Percentiles rank a stretch among this genome's conserved stretches.
These are phyloP conservation scores for Grammothele lineata DNA, from an alignment of 768 basidiomycete species.

Conservation along the genomic window DNA sequence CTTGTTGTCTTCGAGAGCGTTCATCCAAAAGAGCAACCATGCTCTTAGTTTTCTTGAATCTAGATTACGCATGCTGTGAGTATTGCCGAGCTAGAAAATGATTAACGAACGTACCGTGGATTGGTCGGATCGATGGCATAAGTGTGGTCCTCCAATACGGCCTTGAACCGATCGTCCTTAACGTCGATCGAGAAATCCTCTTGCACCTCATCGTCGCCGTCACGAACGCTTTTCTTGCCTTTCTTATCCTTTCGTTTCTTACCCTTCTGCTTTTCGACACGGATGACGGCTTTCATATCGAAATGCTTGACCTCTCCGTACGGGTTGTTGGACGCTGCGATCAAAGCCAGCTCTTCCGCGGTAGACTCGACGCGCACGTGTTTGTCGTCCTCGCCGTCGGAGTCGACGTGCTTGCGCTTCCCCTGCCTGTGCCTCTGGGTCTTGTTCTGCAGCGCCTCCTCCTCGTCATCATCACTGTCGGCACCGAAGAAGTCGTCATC, in stretches of 20 bases:
- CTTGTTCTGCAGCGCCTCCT: too few relatives aligned
- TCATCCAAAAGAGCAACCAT: constrained; percentile 87
- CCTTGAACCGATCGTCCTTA: constrained; percentile 83
- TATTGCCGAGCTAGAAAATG: too few relatives aligned
- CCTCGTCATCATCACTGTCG: constrained; percentile 30
- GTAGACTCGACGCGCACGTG: constrained; percentile 41
- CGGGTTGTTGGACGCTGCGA: constrained; percentile 53
- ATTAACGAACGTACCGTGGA: constrained; percentile 92
- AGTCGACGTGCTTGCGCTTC: constrained; percentile 16
- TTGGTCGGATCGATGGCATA: constrained; percentile 96
- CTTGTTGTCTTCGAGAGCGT: constrained; percentile 60
- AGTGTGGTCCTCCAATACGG: constrained; percentile 81
- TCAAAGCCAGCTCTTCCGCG: constrained; percentile 60
- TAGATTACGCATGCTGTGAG: too few relatives aligned
- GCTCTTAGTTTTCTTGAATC: constrained; percentile 89
- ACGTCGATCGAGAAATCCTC: constrained; percentile 82
- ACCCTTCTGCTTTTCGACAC: constrained; percentile 71
- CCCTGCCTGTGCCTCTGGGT: constrained; percentile 16
- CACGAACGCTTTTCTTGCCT: constrained; percentile 42
- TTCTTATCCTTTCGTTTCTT: constrained; percentile 36
- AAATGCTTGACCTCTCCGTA: constrained; percentile 71
- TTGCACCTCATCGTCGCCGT: constrained; percentile 64
- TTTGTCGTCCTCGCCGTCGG: constrained; percentile 16
- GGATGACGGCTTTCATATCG: constrained; percentile 83
- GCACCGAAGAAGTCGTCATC: constrained; percentile 79